Conservation (phyloP, 2,329 filamentous ascomycete species). For the Neoarthrinium moseri region DNA sequence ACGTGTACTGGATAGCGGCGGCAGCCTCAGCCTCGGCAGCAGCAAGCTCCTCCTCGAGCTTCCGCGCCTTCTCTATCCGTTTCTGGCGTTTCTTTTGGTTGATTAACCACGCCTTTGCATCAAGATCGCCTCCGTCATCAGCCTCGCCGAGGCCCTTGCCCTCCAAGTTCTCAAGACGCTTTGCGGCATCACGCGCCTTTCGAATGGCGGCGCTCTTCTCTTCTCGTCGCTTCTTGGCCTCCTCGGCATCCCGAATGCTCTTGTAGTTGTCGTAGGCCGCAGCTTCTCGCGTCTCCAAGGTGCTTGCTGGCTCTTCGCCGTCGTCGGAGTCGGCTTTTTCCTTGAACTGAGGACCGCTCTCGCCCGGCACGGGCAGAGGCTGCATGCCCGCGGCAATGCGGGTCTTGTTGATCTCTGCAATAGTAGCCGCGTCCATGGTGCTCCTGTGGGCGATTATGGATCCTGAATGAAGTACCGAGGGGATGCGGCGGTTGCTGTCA, state of each 20-base stretch:
- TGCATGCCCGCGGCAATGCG: conserved; percentile 87
- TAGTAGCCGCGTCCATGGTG: conserved; percentile 66
- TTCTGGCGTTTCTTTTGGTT: conserved; percentile 92
- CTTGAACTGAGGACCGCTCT: conserved; percentile 36
- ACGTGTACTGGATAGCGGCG: conserved; percentile 70
- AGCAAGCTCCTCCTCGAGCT: conserved; percentile 72
- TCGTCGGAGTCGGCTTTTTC: conserved; percentile 38
- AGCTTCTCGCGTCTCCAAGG: conserved; percentile 77
- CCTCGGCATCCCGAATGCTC: conserved; percentile 66
- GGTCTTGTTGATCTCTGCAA: conserved; percentile 93
- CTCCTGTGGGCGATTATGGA: too few species aligned
- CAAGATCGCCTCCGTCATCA: conserved; percentile 63
- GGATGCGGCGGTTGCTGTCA: too few species aligned
- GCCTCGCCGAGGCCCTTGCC: conserved; percentile 82
- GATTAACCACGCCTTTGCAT: conserved; percentile 84
- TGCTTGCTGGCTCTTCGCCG: conserved; percentile 75
- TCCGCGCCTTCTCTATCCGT: conserved; percentile 77
- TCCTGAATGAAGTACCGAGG: too few species aligned
- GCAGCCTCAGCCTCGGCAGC: conserved; percentile 68
- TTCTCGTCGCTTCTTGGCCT: conserved; percentile 74
- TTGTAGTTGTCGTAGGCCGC: conserved; percentile 72
- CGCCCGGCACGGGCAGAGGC: conserved; percentile 80
- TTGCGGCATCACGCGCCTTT: conserved; percentile 81
- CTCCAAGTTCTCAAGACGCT: conserved; percentile 72
- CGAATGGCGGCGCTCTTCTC: conserved; percentile 80